Evolutionary conservation across 768 basidiomycete species (phyloP).

Genomic region (Pleurotus cornucopiae): DNA sequence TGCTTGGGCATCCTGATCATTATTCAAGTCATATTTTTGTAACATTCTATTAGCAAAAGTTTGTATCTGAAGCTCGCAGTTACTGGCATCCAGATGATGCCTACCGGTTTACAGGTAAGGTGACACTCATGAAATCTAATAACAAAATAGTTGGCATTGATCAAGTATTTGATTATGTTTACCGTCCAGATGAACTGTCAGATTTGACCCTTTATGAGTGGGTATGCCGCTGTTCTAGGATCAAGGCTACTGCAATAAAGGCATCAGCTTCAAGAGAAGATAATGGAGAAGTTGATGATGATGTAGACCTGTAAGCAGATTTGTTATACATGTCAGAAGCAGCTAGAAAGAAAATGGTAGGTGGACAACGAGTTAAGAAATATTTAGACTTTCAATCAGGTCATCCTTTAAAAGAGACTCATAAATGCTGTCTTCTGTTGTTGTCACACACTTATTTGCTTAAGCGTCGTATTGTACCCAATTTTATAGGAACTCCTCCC

Average conservation of each 20-base stretch:
- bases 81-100: constrained; percentile 11
- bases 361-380: background rate
- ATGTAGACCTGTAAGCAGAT: too few relatives aligned
- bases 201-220: constrained; percentile 14
- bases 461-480: constrained; percentile 15
- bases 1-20: constrained; percentile 20
- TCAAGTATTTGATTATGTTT: constrained; percentile 14
- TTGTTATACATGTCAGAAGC: too few relatives aligned
- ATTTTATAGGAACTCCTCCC: constrained; percentile 27
- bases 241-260: background rate
- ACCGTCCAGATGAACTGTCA: constrained; percentile 11
- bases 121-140: constrained; percentile 15
- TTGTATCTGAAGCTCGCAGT: constrained; percentile 14
- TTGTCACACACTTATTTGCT: background rate
- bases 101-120: constrained; percentile 12
- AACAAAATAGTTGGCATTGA: constrained; percentile 17
- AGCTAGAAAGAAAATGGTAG: too few relatives aligned
- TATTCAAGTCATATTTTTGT: constrained; percentile 22
- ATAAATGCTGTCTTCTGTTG: constrained; percentile 8
- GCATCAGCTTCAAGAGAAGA: background rate
- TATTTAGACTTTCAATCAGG: background rate
- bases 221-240: constrained; percentile 7
- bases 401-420: constrained; percentile 11
- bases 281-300: too few relatives aligned
- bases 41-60: constrained; percentile 9